Evolutionary conservation across 208 protist genomes (phyloP).

Genomic region (Strigomonas culicis): DNA sequence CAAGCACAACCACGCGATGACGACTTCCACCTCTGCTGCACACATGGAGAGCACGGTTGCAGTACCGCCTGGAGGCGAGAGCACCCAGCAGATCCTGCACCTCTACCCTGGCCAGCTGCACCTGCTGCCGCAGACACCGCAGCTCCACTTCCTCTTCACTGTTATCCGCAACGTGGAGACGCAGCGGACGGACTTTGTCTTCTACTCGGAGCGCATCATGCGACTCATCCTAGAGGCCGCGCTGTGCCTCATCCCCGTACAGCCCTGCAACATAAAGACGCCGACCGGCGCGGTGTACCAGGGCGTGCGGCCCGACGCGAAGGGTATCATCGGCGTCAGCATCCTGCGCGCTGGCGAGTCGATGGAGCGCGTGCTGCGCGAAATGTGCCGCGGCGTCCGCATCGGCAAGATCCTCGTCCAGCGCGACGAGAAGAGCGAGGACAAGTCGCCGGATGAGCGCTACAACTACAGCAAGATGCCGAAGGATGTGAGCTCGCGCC

Average conservation of each 20-base stretch:
- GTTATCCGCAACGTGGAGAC: slow-evolving; percentile 93
- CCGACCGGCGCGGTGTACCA: slow-evolving; percentile 85
- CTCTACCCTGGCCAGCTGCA: slow-evolving; percentile 63
- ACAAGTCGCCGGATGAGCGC: slow-evolving; percentile 85
- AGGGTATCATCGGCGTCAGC: slow-evolving; percentile 94
- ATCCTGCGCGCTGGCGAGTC: slow-evolving; percentile 97
- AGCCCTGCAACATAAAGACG: slow-evolving; percentile 84
- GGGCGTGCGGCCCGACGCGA: slow-evolving; percentile 62
- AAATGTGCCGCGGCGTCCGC: slow-evolving; percentile 92
- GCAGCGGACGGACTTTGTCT: slow-evolving; percentile 94
- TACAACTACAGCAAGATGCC: slow-evolving; percentile 97
- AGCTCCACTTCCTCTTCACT: slow-evolving; percentile 93
- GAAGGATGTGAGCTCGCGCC: slow-evolving; percentile 83
- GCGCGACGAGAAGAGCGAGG: slow-evolving; percentile 89
- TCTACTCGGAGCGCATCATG: slow-evolving; percentile 96
- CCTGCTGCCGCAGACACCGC: slow-evolving; percentile 77
- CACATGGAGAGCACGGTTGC: slow-evolving; percentile 22
- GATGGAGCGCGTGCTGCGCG: slow-evolving; percentile 94
- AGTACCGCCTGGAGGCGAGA: slow-evolving; percentile 14
- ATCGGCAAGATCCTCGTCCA: slow-evolving; percentile 99
- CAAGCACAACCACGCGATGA: slow-evolving; percentile 2
- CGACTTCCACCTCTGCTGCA: slow-evolving; percentile 7
- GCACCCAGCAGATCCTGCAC: slow-evolving; percentile 50
- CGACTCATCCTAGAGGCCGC: slow-evolving; percentile 93
- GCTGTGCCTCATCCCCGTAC: slow-evolving; percentile 84